Base-by-base conservation (phyloP, 2,329 filamentous ascomycete genomes). In the Teratosphaeria epicoccoides region DNA sequence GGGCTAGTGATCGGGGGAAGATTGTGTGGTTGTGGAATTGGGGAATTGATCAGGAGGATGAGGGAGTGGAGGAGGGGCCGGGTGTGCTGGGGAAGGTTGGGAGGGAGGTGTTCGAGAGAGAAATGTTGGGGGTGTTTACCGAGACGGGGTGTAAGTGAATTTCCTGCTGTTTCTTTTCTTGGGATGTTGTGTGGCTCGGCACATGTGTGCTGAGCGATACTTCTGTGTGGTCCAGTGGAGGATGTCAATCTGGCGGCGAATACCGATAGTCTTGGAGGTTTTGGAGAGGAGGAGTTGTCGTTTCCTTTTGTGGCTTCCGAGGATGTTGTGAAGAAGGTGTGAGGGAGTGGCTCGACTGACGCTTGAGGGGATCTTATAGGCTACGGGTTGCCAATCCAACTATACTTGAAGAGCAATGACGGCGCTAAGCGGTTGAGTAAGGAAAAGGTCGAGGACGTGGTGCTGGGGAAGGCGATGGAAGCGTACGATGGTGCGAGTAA, bases 401-500 rank as follows among this genome's bases (percentile, higher is more conserved):
- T 49, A 3, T 81, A 80, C 25, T 72, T 89, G 14, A 81, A 83
- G 49, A 77, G 82, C 59, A 72, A 73, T 0, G 63, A 70, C 1
- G 71, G 79, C 17, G 68, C 65, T 3, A 76, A 50, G 43, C 46
- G 77, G 4, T 70, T 87, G 2, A 61, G 75, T 2, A 61, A 65
- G 2, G 67, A 75, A 2, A 65, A 75, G 6, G 68, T 88, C 1
- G 78, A 81, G 61, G 75, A 80, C 4, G 79, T 81, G 1, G 72
- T 88, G 7, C 71, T 86, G 43, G 73, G 74, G 1, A 75, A 81
- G 46, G 83, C 84, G 1, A 77, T 89, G 71, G 75, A 79, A 50
- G 79, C 84, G 3, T 93, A 89, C 63, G 87, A 93, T 62, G 87
- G 87, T 63, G 87, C 87, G 2, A 87, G 84, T 22, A 93, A 93